Evolutionary conservation across 2,329 filamentous ascomycete genomes (phyloP), one percentile per base, ranked within the genome.

Genomic region (Aspergillus transmontanensis): DNA sequence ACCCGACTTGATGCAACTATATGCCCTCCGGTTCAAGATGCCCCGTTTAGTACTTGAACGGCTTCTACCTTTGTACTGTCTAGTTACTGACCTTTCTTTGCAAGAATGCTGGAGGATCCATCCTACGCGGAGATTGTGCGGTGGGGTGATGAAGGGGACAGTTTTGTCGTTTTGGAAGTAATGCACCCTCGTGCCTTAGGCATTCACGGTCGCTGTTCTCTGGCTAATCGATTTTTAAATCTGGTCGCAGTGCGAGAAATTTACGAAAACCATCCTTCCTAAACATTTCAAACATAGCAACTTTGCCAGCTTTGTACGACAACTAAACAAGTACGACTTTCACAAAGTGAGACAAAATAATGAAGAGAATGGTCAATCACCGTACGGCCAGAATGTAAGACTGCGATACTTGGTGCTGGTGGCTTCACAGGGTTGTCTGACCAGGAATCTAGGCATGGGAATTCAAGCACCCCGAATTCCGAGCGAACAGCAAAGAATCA

Each of bases 261-360:
- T 99, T 75, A 98, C 95, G 26, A 97, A 97, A 78, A 91, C 92
- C 45, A 96, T 99, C 71, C 87, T 99, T 19, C 95, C 95, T 2
- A 97, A 98, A 76, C 93, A 98, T 74, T 99, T 99, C 84, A 99
- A 99, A 80, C 95, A 98, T 81, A 96, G 93, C 86, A 97, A 97
- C 78, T 97, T 97, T 82, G 94, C 94, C 36, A 97, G 93, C 79
- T 97, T 97, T 76, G 94, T 97, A 63, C 90, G 94, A 56, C 94
- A 97, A 77, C 83, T 97, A 63, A 97, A 97, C 83, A 97, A 97
- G 77, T 97, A 96, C 78, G 94, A 97, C 76, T 99, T 99, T 72
- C 95, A 99, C 84, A 99, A 99, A 84, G 94, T 98, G 67, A 88
- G 95, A 68, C 92, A 91, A 74, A 92, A 94, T 72, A 96, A 93